Evolutionary conservation across 208 protist species (phyloP).

Genomic region (Wallacemonas sp.): DNA sequence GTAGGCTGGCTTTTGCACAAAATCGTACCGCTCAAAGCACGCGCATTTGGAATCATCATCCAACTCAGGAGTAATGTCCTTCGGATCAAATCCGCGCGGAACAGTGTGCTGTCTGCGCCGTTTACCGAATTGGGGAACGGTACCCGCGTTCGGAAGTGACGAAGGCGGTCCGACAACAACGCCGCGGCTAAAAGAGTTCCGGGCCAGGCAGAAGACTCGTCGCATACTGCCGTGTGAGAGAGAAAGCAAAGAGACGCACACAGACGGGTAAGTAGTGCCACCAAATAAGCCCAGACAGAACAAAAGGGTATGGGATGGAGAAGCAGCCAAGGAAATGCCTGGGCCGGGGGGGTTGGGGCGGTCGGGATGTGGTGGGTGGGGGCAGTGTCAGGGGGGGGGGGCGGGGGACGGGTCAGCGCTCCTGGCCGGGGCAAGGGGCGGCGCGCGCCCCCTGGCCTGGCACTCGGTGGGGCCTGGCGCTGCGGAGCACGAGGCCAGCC

Average conservation of each 20-base stretch:
- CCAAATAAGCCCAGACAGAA: too few species aligned
- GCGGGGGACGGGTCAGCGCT: too few species aligned
- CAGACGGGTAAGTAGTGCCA: too few species aligned
- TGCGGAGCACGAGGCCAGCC: too few species aligned
- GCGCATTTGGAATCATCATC: constrained; percentile 55
- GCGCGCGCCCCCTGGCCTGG: too few species aligned
- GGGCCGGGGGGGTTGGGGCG: too few species aligned
- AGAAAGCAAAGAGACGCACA: background rate
- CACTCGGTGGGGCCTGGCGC: too few species aligned
- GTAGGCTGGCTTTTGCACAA: constrained; percentile 64
- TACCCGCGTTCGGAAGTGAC: constrained; percentile 20
- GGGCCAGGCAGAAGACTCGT: background rate
- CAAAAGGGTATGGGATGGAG: too few species aligned
- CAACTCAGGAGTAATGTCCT: constrained; percentile 9
- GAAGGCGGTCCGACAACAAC: constrained; percentile 37
- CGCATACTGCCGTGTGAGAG: constrained; percentile 15
- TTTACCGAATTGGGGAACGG: constrained; percentile 35
- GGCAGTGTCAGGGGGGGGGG: too few species aligned
- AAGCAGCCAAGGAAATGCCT: background rate
- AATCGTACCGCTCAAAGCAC: constrained; percentile 74
- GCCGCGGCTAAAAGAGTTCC: constrained; percentile 4
- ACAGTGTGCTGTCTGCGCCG: background rate
- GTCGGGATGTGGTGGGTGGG: too few species aligned
- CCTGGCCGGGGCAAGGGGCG: too few species aligned
- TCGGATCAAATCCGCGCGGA: background rate